Evolutionary conservation across 345 rosid species (phyloP).

Genomic region (Mallotus nudiflorus): DNA sequence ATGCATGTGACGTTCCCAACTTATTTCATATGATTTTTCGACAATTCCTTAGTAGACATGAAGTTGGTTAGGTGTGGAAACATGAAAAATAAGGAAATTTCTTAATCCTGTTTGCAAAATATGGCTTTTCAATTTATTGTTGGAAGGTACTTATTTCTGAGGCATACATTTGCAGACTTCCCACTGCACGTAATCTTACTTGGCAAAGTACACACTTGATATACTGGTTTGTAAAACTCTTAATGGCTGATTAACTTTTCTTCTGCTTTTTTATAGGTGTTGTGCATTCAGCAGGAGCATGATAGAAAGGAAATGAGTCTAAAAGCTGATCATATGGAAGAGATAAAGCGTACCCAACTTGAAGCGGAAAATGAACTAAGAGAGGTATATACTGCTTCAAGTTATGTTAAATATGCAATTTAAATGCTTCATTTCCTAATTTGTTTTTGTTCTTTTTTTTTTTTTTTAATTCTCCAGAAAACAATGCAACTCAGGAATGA

Average conservation of each 20-base stretch:
- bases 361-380: conserved; percentile 68
- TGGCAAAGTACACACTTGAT: not conserved
- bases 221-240: not conserved
- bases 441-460: not conserved
- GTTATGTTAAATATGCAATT: not conserved
- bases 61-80: not conserved
- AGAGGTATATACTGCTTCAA: conserved; percentile 45
- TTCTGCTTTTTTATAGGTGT: conserved; percentile 39
- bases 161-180: not conserved
- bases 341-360: conserved; percentile 60
- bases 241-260: conserved; percentile 11
- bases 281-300: conserved; percentile 51
- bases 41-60: not conserved
- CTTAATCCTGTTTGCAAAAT: not conserved
- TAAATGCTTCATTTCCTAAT: conserved; percentile 11
- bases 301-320: conserved; percentile 58
- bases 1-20: not conserved
- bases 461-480: conserved; percentile 40
- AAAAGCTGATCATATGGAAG: conserved; percentile 59
- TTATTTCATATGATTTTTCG: not conserved
- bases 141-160: conserved; percentile 10
- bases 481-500: conserved; percentile 55
- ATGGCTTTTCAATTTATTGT: not conserved
- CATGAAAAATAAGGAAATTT: not conserved
- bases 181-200: not conserved